Evolutionary conservation across 352 stramenopile genomes (phyloP).

Genomic region (Phytopythium mirpurense): DNA sequence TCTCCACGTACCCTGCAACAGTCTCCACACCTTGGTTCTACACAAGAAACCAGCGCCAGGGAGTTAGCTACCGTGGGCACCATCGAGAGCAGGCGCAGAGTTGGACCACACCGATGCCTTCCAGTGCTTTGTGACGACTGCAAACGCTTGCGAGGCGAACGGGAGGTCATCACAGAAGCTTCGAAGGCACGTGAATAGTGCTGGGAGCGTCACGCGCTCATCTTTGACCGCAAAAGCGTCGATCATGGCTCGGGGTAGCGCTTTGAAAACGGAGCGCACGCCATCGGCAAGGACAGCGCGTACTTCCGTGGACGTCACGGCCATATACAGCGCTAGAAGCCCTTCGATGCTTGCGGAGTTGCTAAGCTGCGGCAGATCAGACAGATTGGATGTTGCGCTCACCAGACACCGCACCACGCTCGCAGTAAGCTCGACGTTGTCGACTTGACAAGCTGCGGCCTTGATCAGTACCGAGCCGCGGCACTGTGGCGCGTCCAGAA

Average conservation of each 20-base stretch:
- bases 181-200: slow-evolving; percentile 62
- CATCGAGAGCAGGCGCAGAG: neutral
- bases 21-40: slow-evolving; percentile 15
- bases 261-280: slow-evolving; percentile 40
- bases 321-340: slow-evolving; percentile 51
- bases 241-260: slow-evolving; percentile 32
- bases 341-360: slow-evolving; percentile 54
- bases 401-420: slow-evolving; percentile 56
- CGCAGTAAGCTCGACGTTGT: slow-evolving; percentile 24
- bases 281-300: slow-evolving; percentile 26
- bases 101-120: slow-evolving; percentile 19
- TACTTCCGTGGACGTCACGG: slow-evolving; percentile 21
- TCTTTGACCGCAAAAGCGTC: slow-evolving; percentile 38
- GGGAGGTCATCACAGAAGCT: slow-evolving; percentile 32
- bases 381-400: slow-evolving; percentile 39
- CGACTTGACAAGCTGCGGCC: slow-evolving; percentile 24
- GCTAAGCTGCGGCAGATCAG: slow-evolving; percentile 39
- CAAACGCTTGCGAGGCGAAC: slow-evolving; percentile 56
- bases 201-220: slow-evolving; percentile 45
- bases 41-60: neutral
- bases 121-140: slow-evolving; percentile 48
- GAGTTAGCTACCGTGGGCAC: neutral
- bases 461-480: slow-evolving; percentile 35
- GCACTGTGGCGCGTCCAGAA: slow-evolving; percentile 29
- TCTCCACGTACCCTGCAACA: slow-evolving; percentile 54